Evolutionary conservation across 768 basidiomycete species (phyloP), one percentile per base, ranked within the genome.

Genomic region (Dendrothele bispora): DNA sequence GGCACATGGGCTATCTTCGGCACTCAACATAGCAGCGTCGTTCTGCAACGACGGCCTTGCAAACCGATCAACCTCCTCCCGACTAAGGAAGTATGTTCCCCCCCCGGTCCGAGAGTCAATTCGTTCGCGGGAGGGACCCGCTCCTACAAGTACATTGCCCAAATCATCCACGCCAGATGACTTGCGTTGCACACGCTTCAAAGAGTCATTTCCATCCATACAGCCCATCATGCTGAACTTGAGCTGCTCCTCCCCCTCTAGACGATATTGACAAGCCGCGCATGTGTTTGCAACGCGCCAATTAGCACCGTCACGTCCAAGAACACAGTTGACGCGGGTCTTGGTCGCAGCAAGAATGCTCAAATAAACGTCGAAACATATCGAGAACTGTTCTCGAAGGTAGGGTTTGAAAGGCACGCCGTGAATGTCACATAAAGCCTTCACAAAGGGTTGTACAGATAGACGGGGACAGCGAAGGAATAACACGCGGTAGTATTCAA

Each of bases 31-130:
- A 25, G 36, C 27, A 21, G 12, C n/a, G 29, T n/a, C n/a, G n/a
- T n/a, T n/a, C n/a, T n/a, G n/a, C 12, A 25, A 35, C 27, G 27
- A 7, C 20, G 32, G 36, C 29, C 54, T 52, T 11, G 54, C 56
- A 60, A 59, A 65, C 7, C 27, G 12, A 50, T 63, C 55, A 2
- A 63, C 59, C 20, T 48, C 18, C 17, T 56, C 56, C 2, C 52
- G 17, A 3, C 37, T 51, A 7, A 66, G 34, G 26, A 57, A 59
- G 45, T 60, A 61, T 39, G 57, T 50, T 1, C 55, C 51, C 0
- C 42, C 29, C 0, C 51, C 54, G 8, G 7, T 20, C 11, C 53
- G 41, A 7, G 44, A 5, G 27, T 62, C 61, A 5, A 30, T 15
- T 8, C 28, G 32, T 17, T 60, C 61, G 17, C 37, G 39, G 36